Percentiles rank a stretch among this genome's conserved stretches.
phyloP scores from a whole-genome alignment of 331 rosid species.

The Quercus phellos region DNA sequence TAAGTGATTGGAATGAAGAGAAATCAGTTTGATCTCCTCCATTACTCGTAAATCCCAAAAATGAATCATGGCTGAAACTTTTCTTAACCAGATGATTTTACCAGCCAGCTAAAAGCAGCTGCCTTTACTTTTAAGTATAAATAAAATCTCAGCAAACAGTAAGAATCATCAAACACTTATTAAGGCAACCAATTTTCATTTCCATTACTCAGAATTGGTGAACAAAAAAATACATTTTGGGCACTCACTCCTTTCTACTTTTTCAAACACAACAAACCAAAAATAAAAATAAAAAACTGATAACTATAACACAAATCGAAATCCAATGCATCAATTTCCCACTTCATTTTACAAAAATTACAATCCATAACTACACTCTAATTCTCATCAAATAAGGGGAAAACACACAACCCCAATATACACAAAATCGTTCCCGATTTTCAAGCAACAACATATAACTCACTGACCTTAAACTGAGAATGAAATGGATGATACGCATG shows the following conservation, averaged over 20 bases:
- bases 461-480: slow-evolving; percentile 99
- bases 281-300: neutral
- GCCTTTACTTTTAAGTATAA: neutral
- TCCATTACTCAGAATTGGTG: neutral
- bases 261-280: neutral
- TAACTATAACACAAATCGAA: neutral
- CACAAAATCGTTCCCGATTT: slow-evolving; percentile 26
- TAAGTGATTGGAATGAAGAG: neutral
- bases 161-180: neutral
- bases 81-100: neutral
- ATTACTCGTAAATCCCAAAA: neutral
- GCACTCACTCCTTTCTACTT: slow-evolving; percentile 1
- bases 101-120: slow-evolving; percentile 11
- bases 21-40: neutral
- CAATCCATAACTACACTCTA: slow-evolving; percentile 29
- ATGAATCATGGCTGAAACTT: neutral
- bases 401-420: slow-evolving; percentile 39
- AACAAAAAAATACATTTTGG: neutral
- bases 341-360: slow-evolving; percentile 22
- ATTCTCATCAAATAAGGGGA: slow-evolving; percentile 33
- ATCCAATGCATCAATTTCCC: slow-evolving; percentile 22
- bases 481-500: slow-evolving; percentile 89
- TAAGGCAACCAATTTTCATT: neutral
- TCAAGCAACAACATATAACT: slow-evolving; percentile 33
- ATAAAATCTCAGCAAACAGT: neutral